Base-by-base conservation (phyloP, 2,329 filamentous ascomycete genomes). In the Alternaria gaisen region DNA sequence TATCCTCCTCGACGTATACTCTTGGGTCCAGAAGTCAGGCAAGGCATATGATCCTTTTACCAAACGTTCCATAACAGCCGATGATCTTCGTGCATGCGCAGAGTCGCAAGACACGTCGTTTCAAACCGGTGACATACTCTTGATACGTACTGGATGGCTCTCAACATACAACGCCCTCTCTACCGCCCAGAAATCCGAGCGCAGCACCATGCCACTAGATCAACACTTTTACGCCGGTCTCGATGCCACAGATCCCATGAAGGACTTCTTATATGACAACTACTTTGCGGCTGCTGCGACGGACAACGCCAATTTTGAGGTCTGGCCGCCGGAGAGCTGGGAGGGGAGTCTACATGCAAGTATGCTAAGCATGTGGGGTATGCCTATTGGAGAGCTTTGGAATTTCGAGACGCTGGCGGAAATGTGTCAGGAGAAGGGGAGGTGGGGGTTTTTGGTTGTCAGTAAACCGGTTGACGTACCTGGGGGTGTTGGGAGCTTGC, bases 241-340 rank as follows among this genome's bases (percentile, higher is more conserved):
- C 95, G 88, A 97, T 93, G 81, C 92, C 90, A 81, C 91, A 85
- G 78, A 97, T 88, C 72, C 93, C 86, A 75, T 94, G 94, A 79
- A 91, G 87, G 79, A 97, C 83, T 87, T 97, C 90, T 68, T 93
- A 94, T 82, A 92, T 89, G 91, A 97, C 48, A 60, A 48, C 1
- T 70, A 71, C 50, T 71, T 68, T 32, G 64, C 71, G 3, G 74
- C 76, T 18, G 73, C 71, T 14, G 76, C 69, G 18, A 66, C 68
- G 1, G 76, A 81, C 54, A 68, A 75, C 5, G 75, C 66, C 28
- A 77, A 74, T 5, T 76, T 79, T 41, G 79, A 78, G 73, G 66
- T 48, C 1, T 69, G 64, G 68, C 71, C 71, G 8, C 65, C 68
- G 12, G 30, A 42, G 3, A 67, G 60, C 14, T 51, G 64, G 3